phyloP scores from a whole-genome alignment of 441 rosid genomes.

The Syzygium syzygioides region DNA sequence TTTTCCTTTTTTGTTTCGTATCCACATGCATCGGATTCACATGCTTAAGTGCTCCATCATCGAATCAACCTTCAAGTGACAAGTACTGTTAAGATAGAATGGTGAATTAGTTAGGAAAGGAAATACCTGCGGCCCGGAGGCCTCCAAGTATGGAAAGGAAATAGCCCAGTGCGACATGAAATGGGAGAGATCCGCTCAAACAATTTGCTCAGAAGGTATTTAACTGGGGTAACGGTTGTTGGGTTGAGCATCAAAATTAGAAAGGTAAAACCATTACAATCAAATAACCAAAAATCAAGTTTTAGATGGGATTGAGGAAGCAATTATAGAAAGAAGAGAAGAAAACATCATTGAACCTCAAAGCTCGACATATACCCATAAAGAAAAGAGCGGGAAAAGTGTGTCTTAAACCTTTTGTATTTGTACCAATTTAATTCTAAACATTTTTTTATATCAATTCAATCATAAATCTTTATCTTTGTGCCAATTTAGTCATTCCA shows the following conservation, averaged over 20 bases:
- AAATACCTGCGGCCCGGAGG: too few relatives aligned
- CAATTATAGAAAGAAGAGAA: background rate
- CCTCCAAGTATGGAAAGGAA: background rate
- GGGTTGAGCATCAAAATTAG: too few relatives aligned
- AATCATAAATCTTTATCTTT: too few relatives aligned
- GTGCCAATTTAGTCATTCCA: too few relatives aligned
- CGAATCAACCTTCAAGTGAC: background rate
- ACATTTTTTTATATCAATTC: too few relatives aligned
- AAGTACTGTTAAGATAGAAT: background rate
- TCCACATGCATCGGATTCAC: background rate
- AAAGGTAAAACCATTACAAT: too few relatives aligned
- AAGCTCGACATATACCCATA: fast-evolving
- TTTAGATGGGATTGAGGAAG: background rate
- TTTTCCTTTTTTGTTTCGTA: background rate
- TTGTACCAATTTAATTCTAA: too few relatives aligned
- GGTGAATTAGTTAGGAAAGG: background rate
- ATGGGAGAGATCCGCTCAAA: background rate
- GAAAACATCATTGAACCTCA: background rate
- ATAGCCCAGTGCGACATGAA: background rate
- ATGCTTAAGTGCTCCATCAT: background rate
- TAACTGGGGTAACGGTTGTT: too few relatives aligned
- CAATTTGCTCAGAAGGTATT: background rate
- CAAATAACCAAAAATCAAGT: too few relatives aligned
- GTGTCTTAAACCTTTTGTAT: too few relatives aligned
- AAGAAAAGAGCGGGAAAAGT: too few relatives aligned